These are phyloP conservation scores for Didymosphaeria variabile DNA, from an alignment of 2,329 filamentous ascomycete genomes.

Conservation along the genomic window DNA sequence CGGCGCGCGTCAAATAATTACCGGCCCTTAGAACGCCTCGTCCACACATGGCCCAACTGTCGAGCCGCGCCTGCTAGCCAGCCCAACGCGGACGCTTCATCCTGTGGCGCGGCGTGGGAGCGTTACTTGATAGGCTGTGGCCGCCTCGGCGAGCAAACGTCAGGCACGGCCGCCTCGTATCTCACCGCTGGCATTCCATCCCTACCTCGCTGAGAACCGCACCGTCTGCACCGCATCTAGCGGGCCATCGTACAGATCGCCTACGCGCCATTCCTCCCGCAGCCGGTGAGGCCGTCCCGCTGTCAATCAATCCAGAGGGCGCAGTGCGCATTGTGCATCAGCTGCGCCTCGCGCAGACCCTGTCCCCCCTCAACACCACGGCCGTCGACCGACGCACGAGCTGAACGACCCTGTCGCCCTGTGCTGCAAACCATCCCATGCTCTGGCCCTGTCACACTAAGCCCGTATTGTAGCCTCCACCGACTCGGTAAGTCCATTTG, in stretches of 20 bases:
- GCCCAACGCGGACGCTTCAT: not conserved
- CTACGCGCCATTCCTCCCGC: conserved; percentile 17
- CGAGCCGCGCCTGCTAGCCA: conserved; percentile 6
- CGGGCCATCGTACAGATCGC: conserved; percentile 16
- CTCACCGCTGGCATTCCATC: conserved; percentile 13
- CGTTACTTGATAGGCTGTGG: conserved; percentile 10
- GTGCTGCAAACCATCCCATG: conserved; percentile 18
- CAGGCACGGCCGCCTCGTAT: conserved; percentile 5
- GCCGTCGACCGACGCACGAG: conserved; percentile 13
- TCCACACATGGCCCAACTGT: not conserved
- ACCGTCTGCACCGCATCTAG: conserved; percentile 11
- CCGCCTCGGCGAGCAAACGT: not conserved
- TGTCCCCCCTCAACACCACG: conserved; percentile 21
- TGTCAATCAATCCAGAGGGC: conserved; percentile 5
- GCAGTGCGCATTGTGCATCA: conserved; percentile 18
- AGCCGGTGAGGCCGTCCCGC: conserved; percentile 21
- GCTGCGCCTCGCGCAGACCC: conserved; percentile 25
- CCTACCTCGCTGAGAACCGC: conserved; percentile 16
- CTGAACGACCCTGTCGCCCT: conserved; percentile 18
- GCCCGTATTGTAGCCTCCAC: conserved; percentile 22
- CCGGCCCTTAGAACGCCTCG: conserved; percentile 1
- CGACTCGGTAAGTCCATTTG: conserved; percentile 32
- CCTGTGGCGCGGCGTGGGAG: conserved; percentile 6
- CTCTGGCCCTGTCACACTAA: conserved; percentile 30
- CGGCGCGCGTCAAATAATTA: conserved; percentile 11